Evolutionary conservation across 129 eudicot genomes (phyloP).

Genomic region (Flaveria trinervia): DNA sequence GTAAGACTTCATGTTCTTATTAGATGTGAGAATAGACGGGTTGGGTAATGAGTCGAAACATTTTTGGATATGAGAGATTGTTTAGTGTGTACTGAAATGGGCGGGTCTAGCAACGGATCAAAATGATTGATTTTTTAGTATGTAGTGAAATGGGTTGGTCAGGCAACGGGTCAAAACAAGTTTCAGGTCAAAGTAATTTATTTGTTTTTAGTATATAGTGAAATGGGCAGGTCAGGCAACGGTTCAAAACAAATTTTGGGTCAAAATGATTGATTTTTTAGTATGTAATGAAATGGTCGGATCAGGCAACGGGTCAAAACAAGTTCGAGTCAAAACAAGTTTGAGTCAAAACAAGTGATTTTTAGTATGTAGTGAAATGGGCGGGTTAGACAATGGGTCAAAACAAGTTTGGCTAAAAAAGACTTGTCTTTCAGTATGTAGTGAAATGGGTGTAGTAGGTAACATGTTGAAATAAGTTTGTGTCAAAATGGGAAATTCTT

Average conservation of each 20-base stretch:
- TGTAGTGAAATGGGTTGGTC: neutral
- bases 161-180: neutral
- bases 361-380: too few species aligned
- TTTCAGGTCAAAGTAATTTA: neutral
- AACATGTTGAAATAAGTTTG: too few species aligned
- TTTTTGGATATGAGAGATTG: neutral
- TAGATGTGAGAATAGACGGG: neutral
- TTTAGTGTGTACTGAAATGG: neutral
- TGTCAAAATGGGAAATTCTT: too few species aligned
- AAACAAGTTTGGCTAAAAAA: neutral
- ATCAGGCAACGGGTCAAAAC: neutral
- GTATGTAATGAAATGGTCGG: neutral
- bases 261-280: neutral
- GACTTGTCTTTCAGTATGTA: too few species aligned
- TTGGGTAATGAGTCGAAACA: neutral
- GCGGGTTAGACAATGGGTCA: too few species aligned
- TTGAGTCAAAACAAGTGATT: neutral
- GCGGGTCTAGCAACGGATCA: neutral
- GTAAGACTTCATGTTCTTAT: conserved; percentile 40
- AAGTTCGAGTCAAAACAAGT: neutral
- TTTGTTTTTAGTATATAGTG: neutral
- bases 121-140: neutral
- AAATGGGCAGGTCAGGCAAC: neutral
- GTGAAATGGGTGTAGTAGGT: neutral
- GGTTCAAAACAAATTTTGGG: neutral